Evolutionary conservation across 1,284 basidiomycete species (phyloP).

Genomic region (Spongiforma sp.): DNA sequence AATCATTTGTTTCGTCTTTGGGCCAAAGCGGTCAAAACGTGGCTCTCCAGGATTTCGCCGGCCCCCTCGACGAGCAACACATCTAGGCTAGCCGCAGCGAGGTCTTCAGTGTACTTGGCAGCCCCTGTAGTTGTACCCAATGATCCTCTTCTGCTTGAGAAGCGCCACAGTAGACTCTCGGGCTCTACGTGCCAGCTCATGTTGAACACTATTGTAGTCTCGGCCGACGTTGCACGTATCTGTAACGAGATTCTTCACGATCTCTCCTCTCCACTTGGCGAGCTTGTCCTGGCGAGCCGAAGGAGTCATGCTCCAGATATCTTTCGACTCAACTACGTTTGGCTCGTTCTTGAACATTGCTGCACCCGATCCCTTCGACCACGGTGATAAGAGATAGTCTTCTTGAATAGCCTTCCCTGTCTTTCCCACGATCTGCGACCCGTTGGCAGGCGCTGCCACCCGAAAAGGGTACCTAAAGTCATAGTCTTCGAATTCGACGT

Average conservation of each 20-base stretch:
- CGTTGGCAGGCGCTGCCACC: constrained; percentile 47
- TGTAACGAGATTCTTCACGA: constrained; percentile 43
- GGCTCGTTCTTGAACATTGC: constrained; percentile 43
- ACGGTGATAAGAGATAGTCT: constrained; percentile 52
- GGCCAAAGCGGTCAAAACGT: constrained; percentile 61
- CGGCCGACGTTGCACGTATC: constrained; percentile 43
- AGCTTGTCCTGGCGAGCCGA: constrained; percentile 39
- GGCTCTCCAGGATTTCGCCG: constrained; percentile 72
- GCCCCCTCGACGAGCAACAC: constrained; percentile 72
- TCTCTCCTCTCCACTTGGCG: constrained; percentile 46
- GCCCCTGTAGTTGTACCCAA: constrained; percentile 73
- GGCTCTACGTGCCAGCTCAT: constrained; percentile 44
- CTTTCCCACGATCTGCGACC: constrained; percentile 47
- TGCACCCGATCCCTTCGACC: constrained; percentile 49
- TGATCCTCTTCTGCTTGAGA: constrained; percentile 57
- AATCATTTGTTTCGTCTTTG: constrained; percentile 55
- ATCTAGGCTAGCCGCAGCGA: constrained; percentile 50
- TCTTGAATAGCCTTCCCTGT: constrained; percentile 40
- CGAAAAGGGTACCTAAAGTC: constrained; percentile 53
- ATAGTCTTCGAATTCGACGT: constrained; percentile 52
- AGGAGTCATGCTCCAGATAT: constrained; percentile 52
- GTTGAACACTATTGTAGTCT: constrained; percentile 48
- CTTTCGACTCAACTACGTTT: constrained; percentile 28
- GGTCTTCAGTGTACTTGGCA: constrained; percentile 57
- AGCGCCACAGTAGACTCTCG: constrained; percentile 41